Evolutionary conservation across 768 basidiomycete species (phyloP), one percentile per base, ranked within the genome.

Genomic region (Kwoniella botswanensis): DNA sequence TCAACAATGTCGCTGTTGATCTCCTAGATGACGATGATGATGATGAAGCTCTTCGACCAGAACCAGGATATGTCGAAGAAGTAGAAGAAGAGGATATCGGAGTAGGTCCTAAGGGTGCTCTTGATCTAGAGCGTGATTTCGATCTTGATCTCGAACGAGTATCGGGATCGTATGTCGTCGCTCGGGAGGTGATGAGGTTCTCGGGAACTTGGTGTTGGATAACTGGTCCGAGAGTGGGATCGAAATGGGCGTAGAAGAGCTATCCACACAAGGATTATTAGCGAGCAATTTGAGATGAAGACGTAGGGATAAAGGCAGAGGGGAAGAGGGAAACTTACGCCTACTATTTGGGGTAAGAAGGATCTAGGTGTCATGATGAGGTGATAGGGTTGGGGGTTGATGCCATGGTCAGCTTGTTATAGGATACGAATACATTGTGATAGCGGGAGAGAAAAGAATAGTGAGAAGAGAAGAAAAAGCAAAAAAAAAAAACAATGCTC

Each of bases 201-300:
- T 97, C 96, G 1, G 96, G 96, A 7, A 97, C 94, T 84, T 98
- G 95, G 78, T 91, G 92, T 4, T 93, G 89, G 57, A 98, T 91
- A 78, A 92, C 92, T 2, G 94, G 92, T 2, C 97, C 96, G 65
- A 91, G 89, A 5, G 85, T 85, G 46, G 90, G 87, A 84, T 98
- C 93, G 82, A 99, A 98, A 15, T 92, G 89, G 3, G 95, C 91
- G 79, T 97, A 98, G 86, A 98, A 98, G 15, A 96, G 78, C 82
- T 83, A 63, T 7, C 7, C 6, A 35, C 35, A 9, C 35, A 35
- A 54, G 46, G 18, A 24, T 21, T 4, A 62, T 26, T 6, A 35
- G 35, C 35, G 3, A 35, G 7, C 35, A 35, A 52, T 4, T 26
- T 5, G 41, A 43, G 18, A 54, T 1, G 6, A 21, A 46, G 9